Evolutionary conservation across 2,329 filamentous ascomycete species (phyloP).

Genomic region (Cytospora paraplurivora): DNA sequence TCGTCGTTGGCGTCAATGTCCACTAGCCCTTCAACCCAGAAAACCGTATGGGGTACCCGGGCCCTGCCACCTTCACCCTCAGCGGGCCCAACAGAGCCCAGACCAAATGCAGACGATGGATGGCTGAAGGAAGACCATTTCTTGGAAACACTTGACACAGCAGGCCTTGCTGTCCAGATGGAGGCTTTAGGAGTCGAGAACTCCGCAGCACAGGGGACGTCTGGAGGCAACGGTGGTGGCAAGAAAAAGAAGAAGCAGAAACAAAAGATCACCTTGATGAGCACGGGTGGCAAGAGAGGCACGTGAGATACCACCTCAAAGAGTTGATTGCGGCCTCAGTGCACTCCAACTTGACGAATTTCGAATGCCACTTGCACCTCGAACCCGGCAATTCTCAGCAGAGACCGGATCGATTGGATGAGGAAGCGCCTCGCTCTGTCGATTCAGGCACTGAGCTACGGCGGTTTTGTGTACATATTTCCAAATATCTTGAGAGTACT

Average conservation of each 20-base stretch:
- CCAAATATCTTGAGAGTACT: neutral
- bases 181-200: slow-evolving; percentile 52
- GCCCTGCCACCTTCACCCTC: slow-evolving; percentile 61
- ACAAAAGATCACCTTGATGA: slow-evolving; percentile 74
- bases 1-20: slow-evolving; percentile 74
- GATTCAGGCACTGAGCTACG: neutral
- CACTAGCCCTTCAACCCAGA: slow-evolving; percentile 73
- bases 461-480: neutral
- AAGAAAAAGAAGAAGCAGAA: slow-evolving; percentile 67
- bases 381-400: neutral
- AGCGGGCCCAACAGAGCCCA: slow-evolving; percentile 47
- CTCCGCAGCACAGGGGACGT: slow-evolving; percentile 27
- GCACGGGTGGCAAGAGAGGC: slow-evolving; percentile 60
- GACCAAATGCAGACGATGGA: slow-evolving; percentile 63
- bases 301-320: slow-evolving; percentile 33
- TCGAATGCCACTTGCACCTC: neutral
- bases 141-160: slow-evolving; percentile 64
- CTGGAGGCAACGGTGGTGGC: slow-evolving; percentile 34
- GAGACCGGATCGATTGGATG: neutral
- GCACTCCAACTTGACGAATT: neutral
- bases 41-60: slow-evolving; percentile 92
- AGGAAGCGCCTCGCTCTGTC: neutral
- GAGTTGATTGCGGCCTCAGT: neutral
- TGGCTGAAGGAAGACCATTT: slow-evolving; percentile 85
- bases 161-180: slow-evolving; percentile 63